phyloP scores from a whole-genome alignment of 257 asterid genomes.

The Euphrasia confusa region DNA sequence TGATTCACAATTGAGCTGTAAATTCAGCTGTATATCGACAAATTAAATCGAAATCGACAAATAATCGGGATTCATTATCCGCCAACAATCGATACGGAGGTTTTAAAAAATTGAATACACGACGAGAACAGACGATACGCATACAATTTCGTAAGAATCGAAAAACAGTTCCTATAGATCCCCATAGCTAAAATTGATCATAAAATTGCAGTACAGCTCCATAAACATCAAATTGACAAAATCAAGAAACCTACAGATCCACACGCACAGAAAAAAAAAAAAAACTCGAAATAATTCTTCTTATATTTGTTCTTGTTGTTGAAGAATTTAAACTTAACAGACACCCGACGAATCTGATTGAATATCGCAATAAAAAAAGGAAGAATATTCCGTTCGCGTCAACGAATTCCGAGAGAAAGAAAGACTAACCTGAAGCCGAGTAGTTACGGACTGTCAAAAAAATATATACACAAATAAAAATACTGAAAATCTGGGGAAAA shows the following conservation, averaged over 20 bases:
- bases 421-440: slow-evolving; percentile 27
- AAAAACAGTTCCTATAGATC: neutral
- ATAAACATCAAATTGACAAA: neutral
- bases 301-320: no score
- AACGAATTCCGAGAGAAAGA: slow-evolving; percentile 3
- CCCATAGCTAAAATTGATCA: neutral
- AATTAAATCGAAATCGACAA: neutral
- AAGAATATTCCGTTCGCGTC: neutral
- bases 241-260: slow-evolving; percentile 7
- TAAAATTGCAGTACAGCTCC: neutral
- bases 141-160: neutral
- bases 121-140: neutral
- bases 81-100: no score
- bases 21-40: neutral
- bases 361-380: slow-evolving; percentile 7
- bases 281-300: slow-evolving; percentile 2
- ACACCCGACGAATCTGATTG: neutral
- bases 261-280: neutral
- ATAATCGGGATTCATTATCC: neutral
- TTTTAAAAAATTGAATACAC: neutral
- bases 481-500: neutral
- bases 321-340: neutral
- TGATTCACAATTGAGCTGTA: neutral
- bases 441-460: slow-evolving; percentile 6
- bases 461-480: neutral